A percentile compares a stretch with the other conserved stretches of the same genome.
Conservation (phyloP, 352 stramenopile species). For the Globisporangium carolinianum region DNA sequence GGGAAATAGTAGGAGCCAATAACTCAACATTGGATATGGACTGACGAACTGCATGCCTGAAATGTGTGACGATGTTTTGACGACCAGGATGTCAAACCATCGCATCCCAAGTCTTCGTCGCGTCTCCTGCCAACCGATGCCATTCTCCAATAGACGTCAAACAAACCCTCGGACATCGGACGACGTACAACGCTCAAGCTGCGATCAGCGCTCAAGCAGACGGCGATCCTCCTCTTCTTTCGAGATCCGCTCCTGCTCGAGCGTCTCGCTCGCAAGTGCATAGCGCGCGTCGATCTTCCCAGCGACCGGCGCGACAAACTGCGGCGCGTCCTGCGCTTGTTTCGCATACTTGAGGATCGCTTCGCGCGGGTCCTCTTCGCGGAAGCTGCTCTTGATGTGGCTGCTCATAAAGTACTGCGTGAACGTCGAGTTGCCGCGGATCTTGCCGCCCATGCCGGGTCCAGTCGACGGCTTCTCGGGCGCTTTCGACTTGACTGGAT, state of each 20-base stretch:
- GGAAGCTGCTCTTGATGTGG: slow-evolving; percentile 82
- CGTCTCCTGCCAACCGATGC: too few species aligned
- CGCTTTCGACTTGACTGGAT: slow-evolving; percentile 68
- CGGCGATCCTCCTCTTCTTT: slow-evolving; percentile 72
- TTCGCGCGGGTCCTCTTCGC: slow-evolving; percentile 77
- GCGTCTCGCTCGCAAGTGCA: slow-evolving; percentile 57
- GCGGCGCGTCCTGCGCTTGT: slow-evolving; percentile 54
- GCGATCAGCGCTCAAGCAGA: slow-evolving; percentile 45
- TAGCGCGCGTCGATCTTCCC: slow-evolving; percentile 74
- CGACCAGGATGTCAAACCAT: too few species aligned
- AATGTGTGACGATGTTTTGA: too few species aligned
- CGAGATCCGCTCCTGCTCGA: slow-evolving; percentile 74
- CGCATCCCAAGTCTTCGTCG: too few species aligned
- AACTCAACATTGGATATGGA: too few species aligned
- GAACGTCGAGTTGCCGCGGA: slow-evolving; percentile 75
- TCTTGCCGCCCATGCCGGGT: slow-evolving; percentile 68
- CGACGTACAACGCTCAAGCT: too few species aligned
- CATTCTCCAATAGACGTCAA: too few species aligned
- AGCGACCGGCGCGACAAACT: slow-evolving; percentile 46
- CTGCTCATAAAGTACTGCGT: slow-evolving; percentile 87
- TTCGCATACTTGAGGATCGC: slow-evolving; percentile 87
- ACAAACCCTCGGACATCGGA: too few species aligned
- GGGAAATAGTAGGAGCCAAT: too few species aligned
- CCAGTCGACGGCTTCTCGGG: slow-evolving; percentile 72
- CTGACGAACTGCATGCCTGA: too few species aligned